These are phyloP conservation scores for Ceratocystis variospora DNA, from an alignment of 2,329 filamentous ascomycete species.

Conservation along the genomic window DNA sequence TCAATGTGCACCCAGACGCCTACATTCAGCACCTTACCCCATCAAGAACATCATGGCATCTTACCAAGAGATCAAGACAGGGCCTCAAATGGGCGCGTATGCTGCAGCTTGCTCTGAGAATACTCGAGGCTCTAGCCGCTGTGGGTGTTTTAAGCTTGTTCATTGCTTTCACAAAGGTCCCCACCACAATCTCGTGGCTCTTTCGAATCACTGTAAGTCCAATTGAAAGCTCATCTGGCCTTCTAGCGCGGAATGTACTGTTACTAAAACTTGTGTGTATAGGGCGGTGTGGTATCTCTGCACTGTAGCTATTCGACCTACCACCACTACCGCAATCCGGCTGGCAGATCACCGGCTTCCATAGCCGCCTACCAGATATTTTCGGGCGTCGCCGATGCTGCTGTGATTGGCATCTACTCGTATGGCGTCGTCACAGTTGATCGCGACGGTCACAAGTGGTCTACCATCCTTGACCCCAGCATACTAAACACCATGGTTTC, in stretches of 20 bases:
- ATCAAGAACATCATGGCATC: conserved; percentile 42
- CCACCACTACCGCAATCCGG: conserved; percentile 59
- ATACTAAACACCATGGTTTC: conserved; percentile 48
- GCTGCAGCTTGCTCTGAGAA: conserved; percentile 54
- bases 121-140: conserved; percentile 53
- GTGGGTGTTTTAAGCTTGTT: conserved; percentile 59
- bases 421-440: conserved; percentile 38
- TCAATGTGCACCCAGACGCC: conserved; percentile 82
- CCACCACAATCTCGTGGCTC: conserved; percentile 56
- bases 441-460: conserved; percentile 43
- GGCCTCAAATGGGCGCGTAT: conserved; percentile 56
- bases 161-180: conserved; percentile 59
- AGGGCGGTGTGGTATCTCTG: conserved; percentile 64
- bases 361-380: conserved; percentile 86
- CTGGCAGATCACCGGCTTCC: conserved; percentile 59
- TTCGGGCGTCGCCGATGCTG: conserved; percentile 55
- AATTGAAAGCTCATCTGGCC: neutral
- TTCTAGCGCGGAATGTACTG: neutral
- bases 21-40: conserved; percentile 48
- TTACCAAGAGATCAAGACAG: conserved; percentile 56
- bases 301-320: conserved; percentile 67
- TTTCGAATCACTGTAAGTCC: conserved; percentile 58
- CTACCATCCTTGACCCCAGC: conserved; percentile 46
- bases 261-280: conserved; percentile 1
- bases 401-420: conserved; percentile 40